Evolutionary conservation across 2,329 filamentous ascomycete genomes (phyloP).

Genomic region (Diaporthe aspalathi): DNA sequence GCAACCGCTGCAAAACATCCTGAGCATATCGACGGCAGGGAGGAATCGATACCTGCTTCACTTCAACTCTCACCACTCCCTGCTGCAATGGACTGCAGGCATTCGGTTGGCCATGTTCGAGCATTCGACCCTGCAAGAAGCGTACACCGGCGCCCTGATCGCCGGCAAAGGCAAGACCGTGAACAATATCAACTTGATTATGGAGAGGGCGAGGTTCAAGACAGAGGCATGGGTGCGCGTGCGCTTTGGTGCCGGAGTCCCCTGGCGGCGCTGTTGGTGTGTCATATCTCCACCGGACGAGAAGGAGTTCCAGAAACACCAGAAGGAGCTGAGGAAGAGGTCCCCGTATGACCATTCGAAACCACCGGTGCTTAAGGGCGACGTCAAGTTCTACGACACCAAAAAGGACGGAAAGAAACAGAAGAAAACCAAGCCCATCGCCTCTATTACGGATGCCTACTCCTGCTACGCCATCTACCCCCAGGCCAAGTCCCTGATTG

Average conservation of each 20-base stretch:
- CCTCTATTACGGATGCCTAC: slow-evolving; percentile 90
- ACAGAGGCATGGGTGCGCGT: slow-evolving; percentile 96
- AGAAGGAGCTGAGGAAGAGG: slow-evolving; percentile 84
- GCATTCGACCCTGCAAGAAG: slow-evolving; percentile 91
- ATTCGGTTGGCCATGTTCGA: slow-evolving; percentile 96
- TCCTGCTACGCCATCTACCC: slow-evolving; percentile 96
- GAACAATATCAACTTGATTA: slow-evolving; percentile 90
- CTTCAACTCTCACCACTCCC: slow-evolving; percentile 93
- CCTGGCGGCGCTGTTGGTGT: slow-evolving; percentile 97
- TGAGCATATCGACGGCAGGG: slow-evolving; percentile 94
- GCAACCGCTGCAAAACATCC: slow-evolving; percentile 89
- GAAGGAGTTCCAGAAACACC: slow-evolving; percentile 86
- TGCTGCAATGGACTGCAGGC: slow-evolving; percentile 95
- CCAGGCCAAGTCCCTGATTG: slow-evolving; percentile 91
- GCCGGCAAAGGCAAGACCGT: slow-evolving; percentile 90
- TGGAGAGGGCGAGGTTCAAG: slow-evolving; percentile 81
- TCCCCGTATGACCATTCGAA: slow-evolving; percentile 83
- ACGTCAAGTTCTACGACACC: slow-evolving; percentile 95
- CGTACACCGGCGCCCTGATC: slow-evolving; percentile 95
- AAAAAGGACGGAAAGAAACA: slow-evolving; percentile 81
- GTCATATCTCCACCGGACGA: slow-evolving; percentile 93
- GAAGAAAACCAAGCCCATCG: slow-evolving; percentile 87
- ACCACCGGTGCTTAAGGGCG: slow-evolving; percentile 78
- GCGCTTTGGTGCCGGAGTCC: slow-evolving; percentile 93
- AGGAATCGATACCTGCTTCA: slow-evolving; percentile 95